These are phyloP conservation scores for Amanita polypyramis DNA, from an alignment of 768 basidiomycete genomes.

Conservation along the genomic window DNA sequence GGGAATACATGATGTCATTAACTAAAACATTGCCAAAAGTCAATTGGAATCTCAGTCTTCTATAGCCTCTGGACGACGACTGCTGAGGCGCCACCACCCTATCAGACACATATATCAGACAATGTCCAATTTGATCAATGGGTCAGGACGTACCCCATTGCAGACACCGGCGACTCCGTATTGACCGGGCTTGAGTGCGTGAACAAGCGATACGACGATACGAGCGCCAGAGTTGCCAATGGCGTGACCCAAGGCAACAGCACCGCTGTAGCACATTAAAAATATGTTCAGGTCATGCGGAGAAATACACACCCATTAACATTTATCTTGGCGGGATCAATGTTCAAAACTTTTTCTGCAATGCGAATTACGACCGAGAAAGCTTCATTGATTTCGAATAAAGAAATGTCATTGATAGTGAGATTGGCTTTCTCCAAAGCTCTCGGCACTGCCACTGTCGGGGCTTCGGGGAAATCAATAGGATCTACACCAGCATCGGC, in stretches of 20 bases:
- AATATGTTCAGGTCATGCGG: conserved; percentile 4
- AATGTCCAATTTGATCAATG: background rate
- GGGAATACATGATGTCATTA: no score
- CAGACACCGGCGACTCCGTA: conserved; percentile 96
- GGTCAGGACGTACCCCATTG: conserved; percentile 68
- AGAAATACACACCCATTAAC: conserved; percentile 57
- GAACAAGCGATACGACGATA: conserved; percentile 87
- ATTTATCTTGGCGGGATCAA: conserved; percentile 87
- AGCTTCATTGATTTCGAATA: conserved; percentile 97
- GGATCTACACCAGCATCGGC: conserved; percentile 96
- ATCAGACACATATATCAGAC: conserved; percentile 13
- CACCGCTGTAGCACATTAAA: conserved; percentile 51
- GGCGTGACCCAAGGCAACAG: conserved; percentile 91
- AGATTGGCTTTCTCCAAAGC: conserved; percentile 86
- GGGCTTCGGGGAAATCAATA: conserved; percentile 94
- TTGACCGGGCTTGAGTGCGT: conserved; percentile 85
- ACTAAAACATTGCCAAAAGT: no score
- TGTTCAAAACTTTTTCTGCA: conserved; percentile 76
- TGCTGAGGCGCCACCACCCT: conserved; percentile 92
- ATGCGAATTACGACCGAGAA: conserved; percentile 92
- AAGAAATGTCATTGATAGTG: conserved; percentile 70
- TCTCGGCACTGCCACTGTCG: conserved; percentile 80
- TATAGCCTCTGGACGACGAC: conserved; percentile 82
- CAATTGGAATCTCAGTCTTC: conserved; percentile 12
- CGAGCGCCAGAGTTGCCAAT: conserved; percentile 94